phyloP scores from a whole-genome alignment of 192 early-diverging fungal species.

The Lobosporangium transversale region DNA sequence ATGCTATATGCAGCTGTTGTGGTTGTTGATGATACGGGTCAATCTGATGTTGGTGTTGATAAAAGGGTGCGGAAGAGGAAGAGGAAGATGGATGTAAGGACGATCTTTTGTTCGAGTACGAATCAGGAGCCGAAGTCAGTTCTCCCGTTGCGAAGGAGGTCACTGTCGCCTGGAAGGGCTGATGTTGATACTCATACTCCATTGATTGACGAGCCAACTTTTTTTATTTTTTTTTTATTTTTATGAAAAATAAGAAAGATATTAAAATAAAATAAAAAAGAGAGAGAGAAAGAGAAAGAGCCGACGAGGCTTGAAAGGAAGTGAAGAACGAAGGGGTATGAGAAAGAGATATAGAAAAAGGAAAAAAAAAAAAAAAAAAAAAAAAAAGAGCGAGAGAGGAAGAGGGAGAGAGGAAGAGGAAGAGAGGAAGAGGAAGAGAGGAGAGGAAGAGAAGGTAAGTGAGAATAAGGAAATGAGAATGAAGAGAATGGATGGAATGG shows the following conservation, averaged over 20 bases:
- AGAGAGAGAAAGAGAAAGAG: slow-evolving; percentile 4
- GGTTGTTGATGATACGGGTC: slow-evolving; percentile 21
- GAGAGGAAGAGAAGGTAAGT: neutral
- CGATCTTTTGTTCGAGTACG: slow-evolving; percentile 18
- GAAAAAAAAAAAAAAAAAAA: neutral
- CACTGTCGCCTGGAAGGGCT: neutral
- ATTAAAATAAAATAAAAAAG: neutral
- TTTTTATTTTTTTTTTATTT: too few species aligned
- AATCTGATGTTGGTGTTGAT: slow-evolving; percentile 2
- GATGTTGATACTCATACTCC: slow-evolving; percentile 35
- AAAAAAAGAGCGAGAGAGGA: neutral
- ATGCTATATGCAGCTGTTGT: slow-evolving; percentile 5
- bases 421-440: neutral
- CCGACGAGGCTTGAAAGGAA: neutral
- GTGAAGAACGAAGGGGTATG: neutral
- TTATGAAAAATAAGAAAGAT: neutral
- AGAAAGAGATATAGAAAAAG: slow-evolving; percentile 3
- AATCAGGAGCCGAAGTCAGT: slow-evolving; percentile 12
- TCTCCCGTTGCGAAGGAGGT: slow-evolving; percentile 6
- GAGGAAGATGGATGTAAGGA: slow-evolving; percentile 11
- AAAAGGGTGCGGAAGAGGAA: slow-evolving; percentile 17
- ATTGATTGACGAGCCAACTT: too few species aligned
- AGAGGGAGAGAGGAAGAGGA: neutral
- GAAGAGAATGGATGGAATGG: too few species aligned
- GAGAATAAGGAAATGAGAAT: neutral